Conservation (phyloP, 257 asterid species). For the Forsythia suspensa region DNA sequence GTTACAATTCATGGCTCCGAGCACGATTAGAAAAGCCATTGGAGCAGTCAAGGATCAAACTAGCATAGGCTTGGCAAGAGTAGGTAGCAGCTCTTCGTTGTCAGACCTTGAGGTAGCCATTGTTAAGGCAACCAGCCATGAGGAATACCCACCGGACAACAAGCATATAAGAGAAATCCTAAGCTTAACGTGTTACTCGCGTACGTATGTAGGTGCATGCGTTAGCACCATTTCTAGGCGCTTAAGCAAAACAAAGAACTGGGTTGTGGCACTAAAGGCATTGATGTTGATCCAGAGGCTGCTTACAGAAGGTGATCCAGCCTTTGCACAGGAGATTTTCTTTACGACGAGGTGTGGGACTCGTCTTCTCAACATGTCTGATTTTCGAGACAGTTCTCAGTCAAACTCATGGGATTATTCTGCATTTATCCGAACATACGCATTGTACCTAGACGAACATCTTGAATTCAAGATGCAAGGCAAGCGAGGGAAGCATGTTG, state of each 20-base stretch:
- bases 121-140: constrained; percentile 92
- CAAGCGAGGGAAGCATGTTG: constrained; percentile 49
- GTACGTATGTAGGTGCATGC: constrained; percentile 63
- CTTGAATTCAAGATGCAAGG: constrained; percentile 79
- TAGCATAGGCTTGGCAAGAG: constrained; percentile 89
- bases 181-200: constrained; percentile 70
- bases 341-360: constrained; percentile 86
- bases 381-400: constrained; percentile 65
- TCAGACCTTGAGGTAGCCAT: constrained; percentile 91
- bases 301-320: constrained; percentile 65
- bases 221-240: constrained; percentile 70
- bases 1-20: constrained; percentile 60
- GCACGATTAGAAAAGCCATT: constrained; percentile 77
- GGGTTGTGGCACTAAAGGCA: constrained; percentile 87
- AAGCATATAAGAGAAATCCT: constrained; percentile 71
- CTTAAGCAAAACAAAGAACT: constrained; percentile 75
- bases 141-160: constrained; percentile 87
- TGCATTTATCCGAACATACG: constrained; percentile 76
- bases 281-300: constrained; percentile 83
- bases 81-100: constrained; percentile 60
- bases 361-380: constrained; percentile 86
- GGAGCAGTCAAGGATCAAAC: constrained; percentile 93
- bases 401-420: constrained; percentile 85
- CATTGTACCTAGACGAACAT: constrained; percentile 73
- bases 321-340: constrained; percentile 87